Evolutionary conservation across 495 filamentous ascomycete genomes (phyloP).

Genomic region (Bryoglossum gracile): DNA sequence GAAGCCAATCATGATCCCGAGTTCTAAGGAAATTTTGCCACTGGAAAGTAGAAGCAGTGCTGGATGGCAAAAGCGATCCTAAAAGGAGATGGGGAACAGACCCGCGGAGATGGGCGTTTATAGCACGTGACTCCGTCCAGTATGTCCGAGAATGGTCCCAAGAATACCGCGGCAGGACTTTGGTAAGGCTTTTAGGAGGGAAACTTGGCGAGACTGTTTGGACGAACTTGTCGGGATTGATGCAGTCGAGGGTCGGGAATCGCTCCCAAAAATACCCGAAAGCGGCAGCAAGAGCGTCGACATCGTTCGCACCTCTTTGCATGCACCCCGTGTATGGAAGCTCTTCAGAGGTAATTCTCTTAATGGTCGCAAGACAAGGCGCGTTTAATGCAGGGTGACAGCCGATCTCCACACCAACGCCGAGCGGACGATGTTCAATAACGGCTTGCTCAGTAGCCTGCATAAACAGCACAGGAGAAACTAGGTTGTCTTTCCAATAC

Average conservation of each 20-base stretch:
- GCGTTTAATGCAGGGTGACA: conserved; percentile 47
- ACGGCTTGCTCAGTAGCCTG: conserved; percentile 35
- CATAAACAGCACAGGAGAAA: conserved; percentile 47
- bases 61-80: neutral
- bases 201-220: neutral
- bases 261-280: conserved; percentile 30
- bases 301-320: conserved; percentile 17
- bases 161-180: conserved; percentile 38
- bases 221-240: neutral
- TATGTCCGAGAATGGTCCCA: conserved; percentile 40
- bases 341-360: conserved; percentile 1
- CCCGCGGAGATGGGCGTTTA: conserved; percentile 21
- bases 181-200: neutral
- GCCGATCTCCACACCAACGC: conserved; percentile 39
- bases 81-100: conserved; percentile 9
- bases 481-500: conserved; percentile 57
- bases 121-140: conserved; percentile 41
- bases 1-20: conserved; percentile 47
- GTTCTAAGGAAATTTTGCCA: conserved; percentile 49
- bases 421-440: conserved; percentile 11
- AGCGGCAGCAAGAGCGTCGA: conserved; percentile 26
- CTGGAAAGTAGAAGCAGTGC: conserved; percentile 27
- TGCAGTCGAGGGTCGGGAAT: neutral
- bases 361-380: conserved; percentile 25
- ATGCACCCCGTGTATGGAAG: conserved; percentile 26